Conservation (phyloP, 306 rosid genomes). For the Quercus wislizeni region DNA sequence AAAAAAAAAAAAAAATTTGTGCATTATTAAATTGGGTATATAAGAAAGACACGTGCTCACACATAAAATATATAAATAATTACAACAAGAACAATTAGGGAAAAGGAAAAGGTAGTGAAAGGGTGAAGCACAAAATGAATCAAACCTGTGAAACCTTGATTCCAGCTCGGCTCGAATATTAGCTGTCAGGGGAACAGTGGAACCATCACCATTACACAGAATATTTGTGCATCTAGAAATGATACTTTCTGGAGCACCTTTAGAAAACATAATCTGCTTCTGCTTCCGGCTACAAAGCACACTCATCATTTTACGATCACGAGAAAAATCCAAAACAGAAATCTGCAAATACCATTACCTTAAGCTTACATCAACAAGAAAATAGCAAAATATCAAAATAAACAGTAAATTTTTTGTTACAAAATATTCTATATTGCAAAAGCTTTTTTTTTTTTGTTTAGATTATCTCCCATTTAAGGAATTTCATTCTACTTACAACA, state of each 20-base stretch:
- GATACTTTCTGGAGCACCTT: conserved; percentile 98
- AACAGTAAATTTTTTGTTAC: not conserved
- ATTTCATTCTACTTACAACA: not conserved
- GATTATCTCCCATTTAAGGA: not conserved
- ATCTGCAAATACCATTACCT: conserved; percentile 57
- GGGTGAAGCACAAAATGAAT: conserved; percentile 6
- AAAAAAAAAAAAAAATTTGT: not conserved
- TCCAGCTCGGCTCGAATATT: conserved; percentile 70
- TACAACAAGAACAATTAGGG: not conserved
- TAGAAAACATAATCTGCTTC: conserved; percentile 70
- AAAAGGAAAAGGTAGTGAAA: not conserved
- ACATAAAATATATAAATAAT: not conserved
- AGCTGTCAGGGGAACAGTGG: conserved; percentile 66
- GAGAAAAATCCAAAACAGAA: conserved; percentile 76
- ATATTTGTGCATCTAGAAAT: conserved; percentile 75
- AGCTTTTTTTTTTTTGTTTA: not conserved
- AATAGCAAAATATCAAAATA: not conserved
- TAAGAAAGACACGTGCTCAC: not conserved
- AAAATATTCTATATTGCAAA: not conserved
- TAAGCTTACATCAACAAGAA: conserved; percentile 25
- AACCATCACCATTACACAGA: conserved; percentile 77
- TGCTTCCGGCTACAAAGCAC: conserved; percentile 86
- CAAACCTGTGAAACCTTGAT: conserved; percentile 74
- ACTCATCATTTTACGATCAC: conserved; percentile 98
- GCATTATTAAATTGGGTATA: not conserved